phyloP scores from a whole-genome alignment of 2,329 filamentous ascomycete species.

The Nothopassalora personata region DNA sequence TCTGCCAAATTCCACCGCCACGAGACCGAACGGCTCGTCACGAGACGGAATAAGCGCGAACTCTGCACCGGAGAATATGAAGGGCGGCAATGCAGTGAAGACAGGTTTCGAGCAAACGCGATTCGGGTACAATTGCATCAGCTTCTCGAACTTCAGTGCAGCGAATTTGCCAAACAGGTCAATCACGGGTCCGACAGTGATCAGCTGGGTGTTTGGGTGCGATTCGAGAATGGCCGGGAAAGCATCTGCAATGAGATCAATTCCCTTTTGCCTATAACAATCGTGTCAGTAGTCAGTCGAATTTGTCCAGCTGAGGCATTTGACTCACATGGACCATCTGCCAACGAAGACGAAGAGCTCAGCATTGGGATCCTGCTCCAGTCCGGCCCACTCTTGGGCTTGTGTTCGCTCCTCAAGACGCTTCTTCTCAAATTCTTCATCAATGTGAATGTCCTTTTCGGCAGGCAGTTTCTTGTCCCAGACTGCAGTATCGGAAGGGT shows the following conservation, averaged over 20 bases:
- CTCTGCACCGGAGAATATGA: constrained; percentile 60
- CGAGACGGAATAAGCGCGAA: constrained; percentile 62
- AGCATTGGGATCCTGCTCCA: constrained; percentile 54
- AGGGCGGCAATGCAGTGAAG: constrained; percentile 58
- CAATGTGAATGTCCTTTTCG: constrained; percentile 46
- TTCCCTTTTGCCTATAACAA: constrained; percentile 50
- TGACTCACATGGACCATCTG: constrained; percentile 52
- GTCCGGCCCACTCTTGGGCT: constrained; percentile 62
- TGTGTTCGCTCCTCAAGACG: constrained; percentile 51
- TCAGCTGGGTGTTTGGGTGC: constrained; percentile 54
- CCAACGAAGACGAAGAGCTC: constrained; percentile 63
- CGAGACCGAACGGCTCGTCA: constrained; percentile 62
- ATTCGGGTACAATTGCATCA: constrained; percentile 59
- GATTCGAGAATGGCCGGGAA: constrained; percentile 57
- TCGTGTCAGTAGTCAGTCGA: not conserved
- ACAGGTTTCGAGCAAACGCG: constrained; percentile 60
- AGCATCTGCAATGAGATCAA: constrained; percentile 62
- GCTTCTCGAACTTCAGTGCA: constrained; percentile 55
- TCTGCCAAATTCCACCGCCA: constrained; percentile 62
- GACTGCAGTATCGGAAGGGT: constrained; percentile 56
- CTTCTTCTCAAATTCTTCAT: constrained; percentile 49
- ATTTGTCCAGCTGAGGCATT: not conserved
- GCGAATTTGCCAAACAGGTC: constrained; percentile 63
- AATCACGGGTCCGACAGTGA: constrained; percentile 59
- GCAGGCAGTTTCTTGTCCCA: constrained; percentile 50